phyloP scores from a whole-genome alignment of 106 monocot genomes.

The Triglochin maritima region DNA sequence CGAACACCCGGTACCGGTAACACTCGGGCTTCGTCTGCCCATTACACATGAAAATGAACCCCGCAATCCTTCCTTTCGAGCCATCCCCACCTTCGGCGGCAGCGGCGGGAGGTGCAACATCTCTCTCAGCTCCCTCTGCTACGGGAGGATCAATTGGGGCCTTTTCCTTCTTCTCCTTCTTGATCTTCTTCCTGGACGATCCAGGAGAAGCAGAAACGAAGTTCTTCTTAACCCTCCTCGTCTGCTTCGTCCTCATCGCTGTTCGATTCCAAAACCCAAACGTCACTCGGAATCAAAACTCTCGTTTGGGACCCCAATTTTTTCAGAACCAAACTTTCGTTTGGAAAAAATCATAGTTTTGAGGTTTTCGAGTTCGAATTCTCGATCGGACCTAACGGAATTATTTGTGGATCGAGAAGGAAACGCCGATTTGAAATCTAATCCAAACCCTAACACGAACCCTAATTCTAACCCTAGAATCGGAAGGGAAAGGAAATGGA shows the following conservation, averaged over 20 bases:
- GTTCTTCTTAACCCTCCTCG: background rate
- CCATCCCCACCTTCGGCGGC: background rate
- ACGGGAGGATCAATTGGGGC: background rate
- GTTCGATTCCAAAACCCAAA: conserved; percentile 1
- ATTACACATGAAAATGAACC: conserved; percentile 73
- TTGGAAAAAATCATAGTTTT: background rate
- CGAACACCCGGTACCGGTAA: conserved; percentile 40
- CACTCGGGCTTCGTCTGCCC: conserved; percentile 52
- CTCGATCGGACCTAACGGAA: no score
- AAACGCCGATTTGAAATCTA: background rate
- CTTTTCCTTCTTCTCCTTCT: background rate
- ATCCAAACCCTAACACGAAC: background rate
- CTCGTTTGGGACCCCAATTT: background rate
- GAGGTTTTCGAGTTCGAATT: no score
- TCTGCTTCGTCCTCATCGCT: background rate
- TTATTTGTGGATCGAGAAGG: background rate
- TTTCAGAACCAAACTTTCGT: background rate
- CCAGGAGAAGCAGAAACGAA: background rate
- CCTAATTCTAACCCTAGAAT: background rate
- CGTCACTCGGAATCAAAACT: background rate
- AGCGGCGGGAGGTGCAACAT: background rate
- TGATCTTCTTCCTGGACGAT: background rate
- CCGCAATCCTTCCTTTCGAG: conserved; percentile 25
- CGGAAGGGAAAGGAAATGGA: background rate
- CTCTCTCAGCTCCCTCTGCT: background rate